Conservation (phyloP, 2,329 filamentous ascomycete genomes). For the Trichoderma breve region DNA sequence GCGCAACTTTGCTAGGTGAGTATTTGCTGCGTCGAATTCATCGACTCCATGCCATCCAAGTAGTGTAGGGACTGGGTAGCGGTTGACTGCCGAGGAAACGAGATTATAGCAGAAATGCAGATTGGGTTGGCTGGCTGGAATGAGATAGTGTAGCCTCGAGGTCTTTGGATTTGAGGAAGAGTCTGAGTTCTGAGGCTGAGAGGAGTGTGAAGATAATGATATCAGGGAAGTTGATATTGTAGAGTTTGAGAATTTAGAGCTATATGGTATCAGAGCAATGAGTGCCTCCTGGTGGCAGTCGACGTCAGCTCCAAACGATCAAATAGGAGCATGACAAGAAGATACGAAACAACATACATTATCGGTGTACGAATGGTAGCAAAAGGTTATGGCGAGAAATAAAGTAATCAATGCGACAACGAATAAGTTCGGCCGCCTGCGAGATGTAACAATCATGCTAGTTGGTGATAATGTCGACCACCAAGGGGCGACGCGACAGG, state of each 20-base stretch:
- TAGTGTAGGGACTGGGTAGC: conserved; percentile 39
- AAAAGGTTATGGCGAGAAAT: conserved; percentile 10
- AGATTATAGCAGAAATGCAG: conserved; percentile 40
- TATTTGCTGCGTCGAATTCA: conserved; percentile 34
- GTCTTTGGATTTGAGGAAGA: conserved; percentile 15
- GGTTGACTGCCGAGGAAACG: conserved; percentile 37
- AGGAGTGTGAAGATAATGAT: not conserved
- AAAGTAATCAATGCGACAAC: conserved; percentile 9
- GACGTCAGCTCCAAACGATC: not conserved
- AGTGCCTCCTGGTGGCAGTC: not conserved
- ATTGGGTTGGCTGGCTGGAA: conserved; percentile 39
- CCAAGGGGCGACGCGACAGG: not conserved
- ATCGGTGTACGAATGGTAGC: conserved; percentile 19
- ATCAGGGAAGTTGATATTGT: not conserved
- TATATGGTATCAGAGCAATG: conserved; percentile 2
- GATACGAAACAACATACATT: conserved; percentile 11
- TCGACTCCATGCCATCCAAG: conserved; percentile 40
- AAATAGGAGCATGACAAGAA: too few relatives aligned
- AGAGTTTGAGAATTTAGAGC: not conserved
- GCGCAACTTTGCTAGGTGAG: conserved; percentile 42
- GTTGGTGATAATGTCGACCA: not conserved
- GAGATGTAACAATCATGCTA: conserved; percentile 14
- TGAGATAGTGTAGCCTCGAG: conserved; percentile 38
- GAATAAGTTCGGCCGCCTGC: conserved; percentile 17
- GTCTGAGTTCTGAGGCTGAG: not conserved